These are phyloP conservation scores for Xylaria sp. DNA, from an alignment of 2,329 filamentous ascomycete genomes.

Conservation along the genomic window DNA sequence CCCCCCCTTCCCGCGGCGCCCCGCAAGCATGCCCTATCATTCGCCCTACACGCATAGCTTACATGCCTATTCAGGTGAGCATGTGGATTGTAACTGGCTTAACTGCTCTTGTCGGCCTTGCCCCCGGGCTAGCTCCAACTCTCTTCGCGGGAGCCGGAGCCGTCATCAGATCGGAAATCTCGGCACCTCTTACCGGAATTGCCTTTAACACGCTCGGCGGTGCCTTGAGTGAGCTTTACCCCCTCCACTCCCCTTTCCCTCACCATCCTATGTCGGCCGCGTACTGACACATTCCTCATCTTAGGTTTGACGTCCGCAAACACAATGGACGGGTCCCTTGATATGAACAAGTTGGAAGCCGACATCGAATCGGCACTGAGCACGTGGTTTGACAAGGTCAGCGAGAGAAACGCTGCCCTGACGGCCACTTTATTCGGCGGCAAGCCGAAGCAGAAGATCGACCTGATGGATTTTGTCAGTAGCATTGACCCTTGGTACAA, in stretches of 20 bases:
- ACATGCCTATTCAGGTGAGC: neutral
- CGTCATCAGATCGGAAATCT: too few relatives aligned
- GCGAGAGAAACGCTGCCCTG: neutral
- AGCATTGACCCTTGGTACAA: neutral
- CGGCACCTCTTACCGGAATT: too few relatives aligned
- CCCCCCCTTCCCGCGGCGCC: too few relatives aligned
- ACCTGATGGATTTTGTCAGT: neutral
- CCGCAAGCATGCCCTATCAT: too few relatives aligned
- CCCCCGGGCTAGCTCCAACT: too few relatives aligned
- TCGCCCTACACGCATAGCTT: too few relatives aligned
- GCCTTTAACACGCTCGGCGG: neutral
- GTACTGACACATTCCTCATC: neutral
- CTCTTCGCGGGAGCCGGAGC: too few relatives aligned
- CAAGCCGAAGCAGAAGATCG: neutral
- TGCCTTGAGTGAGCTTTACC: neutral
- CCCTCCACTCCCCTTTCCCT: neutral
- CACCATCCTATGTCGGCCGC: neutral
- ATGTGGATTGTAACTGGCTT: slow-evolving; percentile 3
- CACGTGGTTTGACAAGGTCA: neutral
- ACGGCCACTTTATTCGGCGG: slow-evolving; percentile 9
- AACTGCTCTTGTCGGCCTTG: neutral
- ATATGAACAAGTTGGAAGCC: neutral
- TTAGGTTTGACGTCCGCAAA: neutral
- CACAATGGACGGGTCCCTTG: neutral
- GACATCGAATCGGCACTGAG: neutral